Conservation (phyloP, 768 basidiomycete species). For the Amanita rimosa region DNA sequence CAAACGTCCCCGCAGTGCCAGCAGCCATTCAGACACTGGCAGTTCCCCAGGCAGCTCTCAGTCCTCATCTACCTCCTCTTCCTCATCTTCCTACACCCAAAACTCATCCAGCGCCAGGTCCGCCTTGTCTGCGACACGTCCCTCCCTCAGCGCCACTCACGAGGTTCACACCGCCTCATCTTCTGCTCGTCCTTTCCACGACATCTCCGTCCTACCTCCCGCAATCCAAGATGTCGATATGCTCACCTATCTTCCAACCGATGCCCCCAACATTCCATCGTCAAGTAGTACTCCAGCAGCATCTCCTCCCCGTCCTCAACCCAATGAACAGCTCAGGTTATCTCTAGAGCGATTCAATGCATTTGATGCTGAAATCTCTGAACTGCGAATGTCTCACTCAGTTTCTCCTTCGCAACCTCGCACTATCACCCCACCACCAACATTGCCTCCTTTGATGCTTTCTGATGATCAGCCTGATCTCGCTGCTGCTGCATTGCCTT, state of each 20-base stretch:
- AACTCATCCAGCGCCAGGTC: background rate
- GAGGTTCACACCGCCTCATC: conserved; percentile 13
- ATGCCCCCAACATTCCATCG: conserved; percentile 5
- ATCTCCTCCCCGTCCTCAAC: conserved; percentile 1
- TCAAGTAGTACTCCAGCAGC: conserved; percentile 1
- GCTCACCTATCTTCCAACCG: conserved; percentile 23
- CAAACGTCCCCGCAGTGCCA: conserved; percentile 47
- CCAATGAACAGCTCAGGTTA: conserved; percentile 28
- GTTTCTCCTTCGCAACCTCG: conserved; percentile 13
- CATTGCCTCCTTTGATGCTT: conserved; percentile 24
- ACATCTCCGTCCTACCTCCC: conserved; percentile 28
- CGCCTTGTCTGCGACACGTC: background rate
- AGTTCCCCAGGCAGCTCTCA: conserved; percentile 23
- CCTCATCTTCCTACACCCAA: conserved; percentile 4
- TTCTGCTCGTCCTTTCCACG: conserved; percentile 10
- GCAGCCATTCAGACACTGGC: conserved; percentile 21
- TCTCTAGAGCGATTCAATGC: conserved; percentile 41
- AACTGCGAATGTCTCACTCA: conserved; percentile 29
- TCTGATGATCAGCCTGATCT: conserved; percentile 12
- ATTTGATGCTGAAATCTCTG: conserved; percentile 43
- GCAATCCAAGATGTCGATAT: conserved; percentile 41
- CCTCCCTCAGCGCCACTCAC: conserved; percentile 10
- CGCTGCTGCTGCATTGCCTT: conserved; percentile 11
- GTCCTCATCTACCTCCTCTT: conserved; percentile 16
- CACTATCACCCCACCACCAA: conserved; percentile 20